Conservation (phyloP, 148 eudicot genomes). For the Nepenthes gracilis region DNA sequence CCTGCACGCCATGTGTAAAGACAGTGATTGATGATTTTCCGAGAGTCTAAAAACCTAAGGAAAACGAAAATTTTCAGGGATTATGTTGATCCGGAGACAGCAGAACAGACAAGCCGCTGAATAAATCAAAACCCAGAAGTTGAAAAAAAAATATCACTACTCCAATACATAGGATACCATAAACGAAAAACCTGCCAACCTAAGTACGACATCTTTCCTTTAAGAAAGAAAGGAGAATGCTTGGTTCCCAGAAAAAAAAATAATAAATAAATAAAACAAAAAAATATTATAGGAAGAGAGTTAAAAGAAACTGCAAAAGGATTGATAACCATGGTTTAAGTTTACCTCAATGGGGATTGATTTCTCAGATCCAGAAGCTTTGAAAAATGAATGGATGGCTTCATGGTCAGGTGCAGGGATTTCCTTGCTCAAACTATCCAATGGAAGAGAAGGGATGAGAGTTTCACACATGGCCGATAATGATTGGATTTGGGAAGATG, state of each 20-base stretch:
- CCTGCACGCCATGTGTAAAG: not conserved
- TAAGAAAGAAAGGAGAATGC: too few species aligned
- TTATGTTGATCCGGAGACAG: not conserved
- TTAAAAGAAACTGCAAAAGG: too few species aligned
- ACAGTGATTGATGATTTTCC: not conserved
- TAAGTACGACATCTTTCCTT: too few species aligned
- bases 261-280: too few species aligned
- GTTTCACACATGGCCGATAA: constrained; percentile 42
- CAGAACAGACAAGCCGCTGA: too few species aligned
- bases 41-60: not conserved
- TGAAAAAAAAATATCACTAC: too few species aligned
- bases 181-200: too few species aligned
- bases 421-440: constrained; percentile 1
- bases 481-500: constrained; percentile 48
- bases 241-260: too few species aligned
- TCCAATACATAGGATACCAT: too few species aligned
- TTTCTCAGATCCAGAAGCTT: constrained; percentile 28
- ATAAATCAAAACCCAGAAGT: too few species aligned
- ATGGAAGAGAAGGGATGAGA: constrained; percentile 39
- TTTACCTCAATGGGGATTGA: constrained; percentile 42
- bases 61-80: not conserved
- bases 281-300: too few species aligned
- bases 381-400: constrained; percentile 10
- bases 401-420: not conserved
- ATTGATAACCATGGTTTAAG: too few species aligned